Base-by-base conservation (phyloP, 2,329 filamentous ascomycete species). In the Myriosclerotinia curreyana region DNA sequence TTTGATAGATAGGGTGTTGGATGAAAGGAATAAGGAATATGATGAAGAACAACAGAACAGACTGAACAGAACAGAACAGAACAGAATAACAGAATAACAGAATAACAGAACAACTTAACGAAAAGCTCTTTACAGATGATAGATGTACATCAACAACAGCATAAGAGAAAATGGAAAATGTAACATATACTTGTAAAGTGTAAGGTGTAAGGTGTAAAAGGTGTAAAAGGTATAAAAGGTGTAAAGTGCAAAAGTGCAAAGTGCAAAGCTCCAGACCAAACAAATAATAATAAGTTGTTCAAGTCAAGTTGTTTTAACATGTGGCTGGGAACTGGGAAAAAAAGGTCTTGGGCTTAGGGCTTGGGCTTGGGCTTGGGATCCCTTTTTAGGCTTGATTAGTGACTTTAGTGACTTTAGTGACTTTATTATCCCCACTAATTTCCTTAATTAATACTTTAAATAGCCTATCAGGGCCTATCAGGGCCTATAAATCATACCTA, bases 281-380 rank as follows among this genome's bases (percentile, higher is more conserved):
- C 48, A 55, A 59, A 34, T 58, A 14, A 42, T 22, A 44, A 17
- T 7, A 44, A 44, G 42, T 44, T 44, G 42, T 44, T 44, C 17
- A 8, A n/a, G 4, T 44, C 42, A 20, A 44, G 17, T 7, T n/a
- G 15, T 8, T 50, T 60, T 53, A 63, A 63, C 61, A 44, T 63
- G 61, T 63, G 61, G 53, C 61, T 63, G 61, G 61, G 53, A 58
- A 59, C 12, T 15, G 7, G 36, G n/a, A 51, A n/a, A 15, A 17
- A 20, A 44, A 28, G 34, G 22, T n/a, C 25, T 40, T n/a, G n/a
- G n/a, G n/a, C n/a, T 28, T 17, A 8, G 36, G 7, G n/a, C n/a
- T n/a, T n/a, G 34, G 22, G 22, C 25, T 40, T n/a, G n/a, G n/a
- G n/a, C n/a, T 28, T 17, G 15, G 36, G 7, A 4, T 44, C 31